Evolutionary conservation across 345 rosid genomes (phyloP), one percentile per base, ranked within the genome.

Genomic region (Linum lewisii): DNA sequence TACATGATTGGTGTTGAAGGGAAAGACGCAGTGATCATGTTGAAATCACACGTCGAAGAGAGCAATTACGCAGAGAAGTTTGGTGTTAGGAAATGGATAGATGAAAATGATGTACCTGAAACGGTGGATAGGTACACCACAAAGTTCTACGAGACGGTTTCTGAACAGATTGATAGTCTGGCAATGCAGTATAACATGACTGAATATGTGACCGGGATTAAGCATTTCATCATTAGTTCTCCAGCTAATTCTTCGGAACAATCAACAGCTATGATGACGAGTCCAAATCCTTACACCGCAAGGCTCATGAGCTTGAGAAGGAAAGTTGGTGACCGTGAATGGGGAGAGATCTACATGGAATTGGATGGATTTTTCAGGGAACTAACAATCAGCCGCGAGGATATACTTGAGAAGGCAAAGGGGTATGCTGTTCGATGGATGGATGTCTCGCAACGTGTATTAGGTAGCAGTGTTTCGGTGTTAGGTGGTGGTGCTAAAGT

Each of bases 101-200:
- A 62, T 53, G 66, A 62, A 20, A 51, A 62, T 1, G 44, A 62
- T 24, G 25, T 62, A 13, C 58, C 65, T 19, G 65, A 16, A 50
- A 19, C 29, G 58, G 36, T 62, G 4, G 65, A 53, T 34, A 25
- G 24, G 4, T 52, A 53, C 22, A 32, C 58, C 0, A 52, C 58
- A 58, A 51, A 18, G 47, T 29, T 62, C 25, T 62, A 62, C n/a
- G 58, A 29, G 45, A 62, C 57, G 10, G 58, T 62, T 38, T 62
- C 58, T 6, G 25, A 51, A 19, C 23, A 32, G 7, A 52, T 62
- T 8, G 59, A 62, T 62, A 24, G 25, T 36, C 53, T 62, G 44
- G 58, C 66, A 24, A 76, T 77, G 84, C 97, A 85, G 72, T 90
- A 90, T 63, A 89, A 93, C 52, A 65, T 93, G 85, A 93, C 97